Percentiles rank a stretch among this genome's conserved stretches.
Conservation (phyloP, 495 filamentous ascomycete genomes). For the Penicillium flavigenum region DNA sequence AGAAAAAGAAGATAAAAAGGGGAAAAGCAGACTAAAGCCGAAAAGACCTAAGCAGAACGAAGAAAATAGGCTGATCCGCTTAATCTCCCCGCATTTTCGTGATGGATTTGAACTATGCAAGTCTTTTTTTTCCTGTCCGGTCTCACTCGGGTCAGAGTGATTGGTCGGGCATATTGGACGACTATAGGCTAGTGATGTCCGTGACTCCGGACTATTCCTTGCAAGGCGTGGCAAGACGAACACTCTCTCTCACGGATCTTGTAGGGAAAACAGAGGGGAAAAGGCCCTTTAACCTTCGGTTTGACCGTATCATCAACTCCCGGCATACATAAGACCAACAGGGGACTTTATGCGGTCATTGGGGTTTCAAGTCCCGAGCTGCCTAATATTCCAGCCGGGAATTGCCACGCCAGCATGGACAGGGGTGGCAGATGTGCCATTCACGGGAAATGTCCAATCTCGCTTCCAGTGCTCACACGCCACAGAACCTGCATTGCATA, state of each 20-base stretch:
- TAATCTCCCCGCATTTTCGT: conserved; percentile 29
- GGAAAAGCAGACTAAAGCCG: conserved; percentile 11
- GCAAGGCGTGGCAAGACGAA: background rate
- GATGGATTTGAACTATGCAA: background rate
- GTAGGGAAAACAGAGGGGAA: background rate
- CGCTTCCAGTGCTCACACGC: conserved; percentile 17
- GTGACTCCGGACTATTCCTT: background rate
- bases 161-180: background rate
- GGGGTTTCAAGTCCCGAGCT: conserved; percentile 8
- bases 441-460: conserved; percentile 14
- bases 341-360: background rate
- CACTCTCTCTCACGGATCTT: background rate
- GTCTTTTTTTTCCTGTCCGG: background rate
- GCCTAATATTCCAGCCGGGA: conserved; percentile 9
- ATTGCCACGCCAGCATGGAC: conserved; percentile 21
- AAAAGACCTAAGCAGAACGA: conserved; percentile 16
- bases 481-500: conserved; percentile 13
- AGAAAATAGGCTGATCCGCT: conserved; percentile 24
- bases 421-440: conserved; percentile 16
- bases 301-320: conserved; percentile 11
- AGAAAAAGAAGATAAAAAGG: background rate
- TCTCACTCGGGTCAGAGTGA: background rate
- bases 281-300: background rate
- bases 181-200: background rate
- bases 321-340: conserved; percentile 14